Conservation (phyloP, 495 filamentous ascomycete species). For the Parmelia sp. region DNA sequence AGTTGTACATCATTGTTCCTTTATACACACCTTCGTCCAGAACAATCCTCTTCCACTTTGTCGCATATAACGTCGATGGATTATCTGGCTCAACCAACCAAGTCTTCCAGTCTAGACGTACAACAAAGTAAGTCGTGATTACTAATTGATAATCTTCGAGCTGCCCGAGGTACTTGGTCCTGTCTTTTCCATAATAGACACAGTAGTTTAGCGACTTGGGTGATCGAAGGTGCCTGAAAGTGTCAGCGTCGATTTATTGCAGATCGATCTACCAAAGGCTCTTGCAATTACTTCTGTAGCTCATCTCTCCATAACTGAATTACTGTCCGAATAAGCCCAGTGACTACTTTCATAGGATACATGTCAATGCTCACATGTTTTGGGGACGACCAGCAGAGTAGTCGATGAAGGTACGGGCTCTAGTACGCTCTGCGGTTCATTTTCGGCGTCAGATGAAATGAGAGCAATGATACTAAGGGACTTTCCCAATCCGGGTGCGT, state of each 20-base stretch:
- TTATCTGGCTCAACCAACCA: neutral
- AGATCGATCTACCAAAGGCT: neutral
- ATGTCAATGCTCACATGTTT: slow-evolving; percentile 9
- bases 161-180: slow-evolving; percentile 2
- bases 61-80: neutral
- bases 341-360: neutral
- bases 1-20: neutral
- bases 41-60: slow-evolving; percentile 31
- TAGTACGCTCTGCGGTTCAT: neutral
- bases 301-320: slow-evolving; percentile 20
- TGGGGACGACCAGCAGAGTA: slow-evolving; percentile 16
- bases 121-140: slow-evolving; percentile 19
- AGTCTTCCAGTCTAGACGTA: slow-evolving; percentile 16
- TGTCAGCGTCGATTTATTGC: neutral
- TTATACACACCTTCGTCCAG: slow-evolving; percentile 43
- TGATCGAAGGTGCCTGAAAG: slow-evolving; percentile 6
- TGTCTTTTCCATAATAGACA: slow-evolving; percentile 18
- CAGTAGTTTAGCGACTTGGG: neutral
- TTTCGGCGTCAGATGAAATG: slow-evolving; percentile 21
- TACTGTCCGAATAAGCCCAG: slow-evolving; percentile 2
- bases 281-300: slow-evolving; percentile 3
- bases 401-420: neutral
- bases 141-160: slow-evolving; percentile 4
- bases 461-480: slow-evolving; percentile 38
- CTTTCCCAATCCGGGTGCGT: slow-evolving; percentile 40